Evolutionary conservation across 176 grass and related monocot genomes (phyloP).

Genomic region (Puya raimondii): DNA sequence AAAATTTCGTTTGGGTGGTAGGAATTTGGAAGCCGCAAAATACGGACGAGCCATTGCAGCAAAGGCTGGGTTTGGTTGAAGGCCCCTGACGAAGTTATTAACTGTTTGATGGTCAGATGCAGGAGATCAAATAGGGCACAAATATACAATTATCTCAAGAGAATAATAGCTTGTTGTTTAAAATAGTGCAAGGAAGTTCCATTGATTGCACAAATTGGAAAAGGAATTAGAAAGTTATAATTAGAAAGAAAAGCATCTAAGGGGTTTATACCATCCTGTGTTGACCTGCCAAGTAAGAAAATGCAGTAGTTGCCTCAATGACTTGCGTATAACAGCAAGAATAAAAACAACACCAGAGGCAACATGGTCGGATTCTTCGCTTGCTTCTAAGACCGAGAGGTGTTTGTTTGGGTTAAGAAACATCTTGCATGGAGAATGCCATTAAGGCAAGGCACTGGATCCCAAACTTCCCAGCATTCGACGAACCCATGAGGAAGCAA

Average conservation of each 20-base stretch:
- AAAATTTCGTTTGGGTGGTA: constrained; percentile 44
- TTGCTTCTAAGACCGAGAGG: constrained; percentile 27
- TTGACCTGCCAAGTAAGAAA: no score
- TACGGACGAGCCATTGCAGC: constrained; percentile 17
- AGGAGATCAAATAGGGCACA: constrained; percentile 6
- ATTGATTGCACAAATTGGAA: constrained; percentile 3
- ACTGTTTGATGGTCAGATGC: constrained; percentile 43
- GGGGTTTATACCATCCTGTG: no score
- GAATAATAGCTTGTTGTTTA: neutral
- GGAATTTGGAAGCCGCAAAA: constrained; percentile 25
- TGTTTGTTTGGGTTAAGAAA: constrained; percentile 31
- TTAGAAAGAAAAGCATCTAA: no score
- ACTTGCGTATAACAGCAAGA: neutral
- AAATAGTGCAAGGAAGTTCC: constrained; percentile 7
- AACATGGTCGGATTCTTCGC: constrained; percentile 30
- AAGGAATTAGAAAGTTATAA: constrained; percentile 15
- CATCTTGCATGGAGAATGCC: neutral
- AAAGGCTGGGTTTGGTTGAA: constrained; percentile 23
- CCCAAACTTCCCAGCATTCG: constrained; percentile 24
- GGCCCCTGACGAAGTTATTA: constrained; percentile 48
- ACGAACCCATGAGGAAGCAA: constrained; percentile 30
- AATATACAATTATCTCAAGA: neutral
- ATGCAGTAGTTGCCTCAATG: constrained; percentile 21
- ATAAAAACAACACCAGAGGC: neutral
- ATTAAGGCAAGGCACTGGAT: constrained; percentile 17